Evolutionary conservation across 768 basidiomycete species (phyloP), one percentile per base, ranked within the genome.

Genomic region (Dacryopinax primogenitus): DNA sequence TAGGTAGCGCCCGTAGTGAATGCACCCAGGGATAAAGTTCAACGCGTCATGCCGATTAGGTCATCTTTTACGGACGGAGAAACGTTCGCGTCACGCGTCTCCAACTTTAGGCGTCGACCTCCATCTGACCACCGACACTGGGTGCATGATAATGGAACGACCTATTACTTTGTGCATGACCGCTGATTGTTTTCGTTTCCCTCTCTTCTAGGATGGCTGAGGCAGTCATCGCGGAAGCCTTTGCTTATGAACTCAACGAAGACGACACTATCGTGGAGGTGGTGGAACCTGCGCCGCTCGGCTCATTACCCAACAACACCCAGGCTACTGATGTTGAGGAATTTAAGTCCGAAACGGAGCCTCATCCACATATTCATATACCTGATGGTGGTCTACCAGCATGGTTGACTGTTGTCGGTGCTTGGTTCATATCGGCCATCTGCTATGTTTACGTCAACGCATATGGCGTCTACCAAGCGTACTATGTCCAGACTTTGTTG

Each of bases 401-500:
- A 16, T 65, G 64, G 64, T 58, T 61, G 64, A 65, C 64, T 33
- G 44, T 65, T 7, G 45, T 34, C 13, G 64, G 64, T 2, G 26
- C 51, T 9, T 58, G 51, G 51, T 58, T 58, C 51, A 58, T 58
- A 13, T 58, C 51, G 9, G 11, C 51, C 6, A 30, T 58, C 4
- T 58, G 51, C 26, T 58, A n/a, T n/a, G 71, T 71, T 7, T 69
- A 72, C 62, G 68, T 75, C 63, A 77, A 77, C 64, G 70, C 71
- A 0, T 77, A 71, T 35, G 78, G 78, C 34, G 75, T 74, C 1
- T 77, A 73, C 68, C 73, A 76, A 64, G 72, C 73, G 11, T 78
- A 74, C 69, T 78, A 77, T 65, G 63, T 68, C 12, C 64, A 68
- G 13, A 66, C 39, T 11, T 73, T 72, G 1, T 71, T 69, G 64